Percentiles rank a stretch among this genome's conserved stretches.
Evolutionary conservation across 164 flowering plant species (phyloP).

Genomic region (Aristolochia fimbriata): DNA sequence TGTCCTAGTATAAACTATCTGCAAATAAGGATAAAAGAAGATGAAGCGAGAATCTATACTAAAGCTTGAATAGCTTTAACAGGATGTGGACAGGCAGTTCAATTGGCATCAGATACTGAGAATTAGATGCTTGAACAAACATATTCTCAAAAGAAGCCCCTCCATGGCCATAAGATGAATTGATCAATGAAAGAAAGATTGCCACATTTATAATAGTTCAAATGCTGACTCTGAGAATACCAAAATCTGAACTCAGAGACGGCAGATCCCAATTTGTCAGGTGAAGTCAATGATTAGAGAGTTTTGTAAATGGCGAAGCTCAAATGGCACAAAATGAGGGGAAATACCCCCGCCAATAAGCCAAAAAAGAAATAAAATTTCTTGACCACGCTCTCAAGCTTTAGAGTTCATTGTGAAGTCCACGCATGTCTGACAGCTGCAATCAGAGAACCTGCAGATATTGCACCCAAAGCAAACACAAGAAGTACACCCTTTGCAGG

Average conservation of each 20-base stretch:
- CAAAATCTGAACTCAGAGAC: conserved; percentile 8
- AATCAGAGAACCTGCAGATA: conserved; percentile 71
- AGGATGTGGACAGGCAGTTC: too few species aligned
- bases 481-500: conserved; percentile 74
- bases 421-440: conserved; percentile 79
- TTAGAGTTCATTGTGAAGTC: conserved; percentile 63
- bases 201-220: conserved; percentile 1
- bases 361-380: not conserved
- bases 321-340: conserved; percentile 5
- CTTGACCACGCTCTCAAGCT: conserved; percentile 9
- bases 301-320: conserved; percentile 1
- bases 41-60: too few species aligned
- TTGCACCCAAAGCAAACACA: conserved; percentile 89
- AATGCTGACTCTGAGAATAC: conserved; percentile 6
- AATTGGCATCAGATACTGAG: too few species aligned
- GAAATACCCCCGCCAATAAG: conserved; percentile 2
- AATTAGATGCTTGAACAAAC: too few species aligned
- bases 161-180: not conserved
- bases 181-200: conserved; percentile 4
- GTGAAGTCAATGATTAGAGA: conserved; percentile 1
- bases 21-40: too few species aligned
- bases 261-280: conserved; percentile 4
- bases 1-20: too few species aligned
- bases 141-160: not conserved
- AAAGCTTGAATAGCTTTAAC: too few species aligned